Conservation (phyloP, 805 yeast species). For the Sugiyamaella mastotermitis region DNA sequence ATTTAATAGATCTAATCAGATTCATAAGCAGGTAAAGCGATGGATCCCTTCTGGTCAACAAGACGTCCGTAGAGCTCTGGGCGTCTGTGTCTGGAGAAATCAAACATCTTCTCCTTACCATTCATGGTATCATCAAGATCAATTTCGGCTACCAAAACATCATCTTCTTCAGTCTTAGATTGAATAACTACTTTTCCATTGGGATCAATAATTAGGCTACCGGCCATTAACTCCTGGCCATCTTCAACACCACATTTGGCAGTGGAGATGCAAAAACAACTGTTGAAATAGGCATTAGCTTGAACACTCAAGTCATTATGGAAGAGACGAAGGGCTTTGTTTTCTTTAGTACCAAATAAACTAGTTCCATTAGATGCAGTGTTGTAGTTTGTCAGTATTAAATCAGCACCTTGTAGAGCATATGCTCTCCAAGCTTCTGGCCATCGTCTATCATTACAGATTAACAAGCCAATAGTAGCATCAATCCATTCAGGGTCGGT, state of each 20-base stretch:
- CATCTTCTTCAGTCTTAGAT: slow-evolving; percentile 25
- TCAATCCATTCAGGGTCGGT: neutral
- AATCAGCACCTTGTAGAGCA: neutral
- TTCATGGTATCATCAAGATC: slow-evolving; percentile 33
- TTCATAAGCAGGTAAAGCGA: too few species aligned
- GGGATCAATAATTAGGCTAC: too few species aligned
- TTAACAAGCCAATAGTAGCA: neutral
- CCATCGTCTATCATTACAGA: slow-evolving; percentile 1
- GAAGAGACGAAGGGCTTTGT: neutral
- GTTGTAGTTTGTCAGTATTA: neutral
- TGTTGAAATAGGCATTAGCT: neutral
- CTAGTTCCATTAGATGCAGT: neutral
- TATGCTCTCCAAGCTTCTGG: slow-evolving; percentile 1
- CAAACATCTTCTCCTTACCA: slow-evolving; percentile 34
- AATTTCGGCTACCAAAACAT: slow-evolving; percentile 29
- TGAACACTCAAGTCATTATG: neutral
- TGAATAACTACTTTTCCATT: neutral
- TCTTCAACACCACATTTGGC: slow-evolving; percentile 3
- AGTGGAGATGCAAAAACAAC: neutral
- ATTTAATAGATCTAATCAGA: too few species aligned
- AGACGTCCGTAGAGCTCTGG: slow-evolving; percentile 32
- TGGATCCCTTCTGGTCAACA: too few species aligned
- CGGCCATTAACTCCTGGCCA: too few species aligned
- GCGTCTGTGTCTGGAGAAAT: slow-evolving; percentile 34
- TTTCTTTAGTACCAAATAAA: neutral